phyloP scores from a whole-genome alignment of 805 yeast species.

The Nakazawaea holstii region DNA sequence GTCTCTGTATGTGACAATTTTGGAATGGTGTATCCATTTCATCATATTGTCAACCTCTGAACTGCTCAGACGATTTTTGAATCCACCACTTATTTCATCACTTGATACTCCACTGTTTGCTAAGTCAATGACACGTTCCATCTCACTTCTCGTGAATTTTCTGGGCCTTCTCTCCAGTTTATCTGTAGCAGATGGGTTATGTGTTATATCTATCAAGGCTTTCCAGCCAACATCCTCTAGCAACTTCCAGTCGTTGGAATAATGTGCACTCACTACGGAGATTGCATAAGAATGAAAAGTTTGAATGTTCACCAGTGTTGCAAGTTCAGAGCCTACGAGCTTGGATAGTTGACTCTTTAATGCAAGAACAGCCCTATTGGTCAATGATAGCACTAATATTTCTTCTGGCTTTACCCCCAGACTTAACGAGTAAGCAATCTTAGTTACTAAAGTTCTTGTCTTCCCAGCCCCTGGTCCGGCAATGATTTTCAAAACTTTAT shows the following conservation, averaged over 20 bases:
- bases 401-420: conserved; percentile 41
- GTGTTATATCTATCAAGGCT: conserved; percentile 29
- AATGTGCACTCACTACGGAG: conserved; percentile 34
- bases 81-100: background rate
- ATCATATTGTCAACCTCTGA: background rate
- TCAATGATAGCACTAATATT: conserved; percentile 58
- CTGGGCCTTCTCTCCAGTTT: background rate
- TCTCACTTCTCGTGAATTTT: conserved; percentile 4
- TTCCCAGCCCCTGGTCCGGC: conserved; percentile 81
- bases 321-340: conserved; percentile 28
- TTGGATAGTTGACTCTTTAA: conserved; percentile 26
- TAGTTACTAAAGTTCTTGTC: conserved; percentile 50
- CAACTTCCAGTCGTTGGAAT: conserved; percentile 27
- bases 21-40: conserved; percentile 8
- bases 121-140: conserved; percentile 3
- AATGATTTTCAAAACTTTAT: conserved; percentile 40
- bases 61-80: background rate
- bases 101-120: background rate
- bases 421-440: conserved; percentile 43
- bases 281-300: conserved; percentile 67
- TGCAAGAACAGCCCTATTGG: conserved; percentile 61
- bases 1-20: conserved; percentile 7
- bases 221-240: conserved; percentile 55
- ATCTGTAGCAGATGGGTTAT: background rate
- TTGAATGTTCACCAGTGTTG: conserved; percentile 33